phyloP scores from a whole-genome alignment of 1,139 yeast species.

The Nakaseomyces uthaithaninus region DNA sequence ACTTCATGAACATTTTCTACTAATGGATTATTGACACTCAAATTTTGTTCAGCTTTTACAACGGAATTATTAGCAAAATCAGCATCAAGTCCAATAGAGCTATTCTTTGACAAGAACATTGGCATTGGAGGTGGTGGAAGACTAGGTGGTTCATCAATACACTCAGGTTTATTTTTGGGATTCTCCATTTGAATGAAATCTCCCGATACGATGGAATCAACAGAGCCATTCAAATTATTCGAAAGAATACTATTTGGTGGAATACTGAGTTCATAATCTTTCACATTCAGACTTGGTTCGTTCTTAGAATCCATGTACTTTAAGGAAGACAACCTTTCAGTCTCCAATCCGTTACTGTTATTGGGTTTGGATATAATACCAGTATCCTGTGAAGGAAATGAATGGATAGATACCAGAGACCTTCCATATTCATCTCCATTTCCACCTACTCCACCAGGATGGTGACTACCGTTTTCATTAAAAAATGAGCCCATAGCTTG shows the following conservation, averaged over 20 bases:
- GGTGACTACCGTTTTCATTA: no score
- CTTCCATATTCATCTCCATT: no score
- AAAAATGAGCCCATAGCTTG: not conserved
- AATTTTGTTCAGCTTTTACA: not conserved
- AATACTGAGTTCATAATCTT: not conserved
- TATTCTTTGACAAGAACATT: not conserved
- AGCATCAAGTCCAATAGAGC: not conserved
- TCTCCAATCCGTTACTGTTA: no score
- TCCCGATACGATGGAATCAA: not conserved
- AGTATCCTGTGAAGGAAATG: no score
- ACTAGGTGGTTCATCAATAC: not conserved
- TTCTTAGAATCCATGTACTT: not conserved
- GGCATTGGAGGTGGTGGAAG: conserved; percentile 14
- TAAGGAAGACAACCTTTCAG: no score
- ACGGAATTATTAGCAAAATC: conserved; percentile 1
- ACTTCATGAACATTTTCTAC: no score
- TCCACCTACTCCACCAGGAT: no score
- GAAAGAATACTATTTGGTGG: not conserved
- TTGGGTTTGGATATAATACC: no score
- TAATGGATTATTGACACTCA: no score
- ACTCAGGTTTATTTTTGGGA: not conserved
- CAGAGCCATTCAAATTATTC: not conserved
- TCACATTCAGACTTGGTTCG: not conserved
- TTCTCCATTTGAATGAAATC: not conserved
- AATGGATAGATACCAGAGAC: no score